These are phyloP conservation scores for Xanthoceras sorbifolium DNA, from an alignment of 345 rosid species.

Conservation along the genomic window DNA sequence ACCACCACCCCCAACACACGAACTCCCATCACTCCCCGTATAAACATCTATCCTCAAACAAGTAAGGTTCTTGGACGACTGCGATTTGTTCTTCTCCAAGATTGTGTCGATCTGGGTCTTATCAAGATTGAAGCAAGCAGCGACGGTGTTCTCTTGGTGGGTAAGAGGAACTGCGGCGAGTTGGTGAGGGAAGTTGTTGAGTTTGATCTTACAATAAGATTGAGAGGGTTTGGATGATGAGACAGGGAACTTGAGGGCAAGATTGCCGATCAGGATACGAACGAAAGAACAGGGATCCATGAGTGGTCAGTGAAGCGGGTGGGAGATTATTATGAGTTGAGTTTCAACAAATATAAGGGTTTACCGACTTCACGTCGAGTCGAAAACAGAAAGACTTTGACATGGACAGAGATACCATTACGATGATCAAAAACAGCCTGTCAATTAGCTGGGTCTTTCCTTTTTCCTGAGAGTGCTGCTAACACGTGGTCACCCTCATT, in stretches of 20 bases:
- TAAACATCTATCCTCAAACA: slow-evolving; percentile 52
- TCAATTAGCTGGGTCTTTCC: slow-evolving; percentile 51
- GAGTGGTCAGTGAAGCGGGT: background rate
- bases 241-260: slow-evolving; percentile 58
- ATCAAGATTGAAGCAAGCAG: slow-evolving; percentile 66
- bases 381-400: background rate
- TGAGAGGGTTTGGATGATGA: slow-evolving; percentile 32
- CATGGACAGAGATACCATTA: background rate
- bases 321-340: background rate
- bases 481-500: slow-evolving; percentile 6
- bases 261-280: slow-evolving; percentile 76
- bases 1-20: slow-evolving; percentile 39
- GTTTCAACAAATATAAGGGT: background rate
- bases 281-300: slow-evolving; percentile 99
- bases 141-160: slow-evolving; percentile 38
- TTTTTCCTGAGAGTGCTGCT: background rate
- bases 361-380: background rate
- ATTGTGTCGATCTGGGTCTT: slow-evolving; percentile 50
- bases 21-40: slow-evolving; percentile 34
- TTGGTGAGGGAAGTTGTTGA: slow-evolving; percentile 54
- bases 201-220: slow-evolving; percentile 64
- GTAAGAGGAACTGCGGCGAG: slow-evolving; percentile 38
- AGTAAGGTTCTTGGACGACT: slow-evolving; percentile 23
- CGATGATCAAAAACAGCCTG: slow-evolving; percentile 58
- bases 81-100: slow-evolving; percentile 11